Conservation (phyloP, 1,284 basidiomycete species). For the Malassezia brasiliensis region DNA sequence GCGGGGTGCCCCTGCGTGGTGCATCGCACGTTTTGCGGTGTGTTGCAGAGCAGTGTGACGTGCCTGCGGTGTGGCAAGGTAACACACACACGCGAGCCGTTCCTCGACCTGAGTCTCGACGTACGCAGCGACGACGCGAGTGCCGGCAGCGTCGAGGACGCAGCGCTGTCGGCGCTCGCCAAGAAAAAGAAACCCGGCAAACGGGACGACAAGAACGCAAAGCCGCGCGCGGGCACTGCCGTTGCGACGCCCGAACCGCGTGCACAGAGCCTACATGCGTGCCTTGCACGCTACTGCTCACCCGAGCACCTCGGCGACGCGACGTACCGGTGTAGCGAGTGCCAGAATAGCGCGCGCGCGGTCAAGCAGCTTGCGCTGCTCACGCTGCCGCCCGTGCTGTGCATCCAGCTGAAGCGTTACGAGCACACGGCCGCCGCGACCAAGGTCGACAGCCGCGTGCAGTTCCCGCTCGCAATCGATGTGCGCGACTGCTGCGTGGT, state of each 20-base stretch:
- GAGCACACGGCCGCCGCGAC: slow-evolving; percentile 60
- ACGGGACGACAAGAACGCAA: slow-evolving; percentile 19
- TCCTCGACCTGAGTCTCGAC: slow-evolving; percentile 83
- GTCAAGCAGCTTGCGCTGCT: slow-evolving; percentile 74
- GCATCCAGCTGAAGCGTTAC: slow-evolving; percentile 95
- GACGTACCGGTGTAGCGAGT: slow-evolving; percentile 53
- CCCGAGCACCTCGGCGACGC: slow-evolving; percentile 35
- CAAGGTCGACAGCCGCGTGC: slow-evolving; percentile 76
- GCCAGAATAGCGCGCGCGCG: slow-evolving; percentile 49
- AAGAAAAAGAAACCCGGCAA: slow-evolving; percentile 43
- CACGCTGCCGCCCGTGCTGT: slow-evolving; percentile 77
- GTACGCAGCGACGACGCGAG: slow-evolving; percentile 49
- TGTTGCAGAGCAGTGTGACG: slow-evolving; percentile 75
- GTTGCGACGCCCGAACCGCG: slow-evolving; percentile 27
- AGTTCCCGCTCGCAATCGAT: slow-evolving; percentile 72
- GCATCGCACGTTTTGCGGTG: slow-evolving; percentile 79
- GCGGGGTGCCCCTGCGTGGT: slow-evolving; percentile 72
- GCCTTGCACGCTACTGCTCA: slow-evolving; percentile 27
- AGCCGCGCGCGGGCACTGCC: slow-evolving; percentile 7
- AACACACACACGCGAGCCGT: slow-evolving; percentile 73
- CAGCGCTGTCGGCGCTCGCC: background rate
- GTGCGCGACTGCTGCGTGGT: slow-evolving; percentile 71
- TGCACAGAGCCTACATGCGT: slow-evolving; percentile 52
- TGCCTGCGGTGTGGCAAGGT: slow-evolving; percentile 66
- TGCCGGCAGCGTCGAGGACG: background rate